Evolutionary conservation across 306 rosid species (phyloP).

Genomic region (Begonia fuchsioides): DNA sequence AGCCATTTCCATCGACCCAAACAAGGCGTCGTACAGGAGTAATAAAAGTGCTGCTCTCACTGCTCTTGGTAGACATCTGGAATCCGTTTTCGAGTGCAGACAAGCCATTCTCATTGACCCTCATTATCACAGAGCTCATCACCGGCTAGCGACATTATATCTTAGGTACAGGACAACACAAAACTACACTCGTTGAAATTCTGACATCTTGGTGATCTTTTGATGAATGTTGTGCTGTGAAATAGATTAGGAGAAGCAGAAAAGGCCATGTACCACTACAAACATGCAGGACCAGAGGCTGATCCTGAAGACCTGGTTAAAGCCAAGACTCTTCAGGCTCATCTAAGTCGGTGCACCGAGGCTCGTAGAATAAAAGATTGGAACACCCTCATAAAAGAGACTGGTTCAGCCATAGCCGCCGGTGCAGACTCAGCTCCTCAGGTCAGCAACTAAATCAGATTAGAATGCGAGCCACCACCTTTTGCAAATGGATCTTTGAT

Average conservation of each 20-base stretch:
- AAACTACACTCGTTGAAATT: neutral
- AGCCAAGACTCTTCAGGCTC: slow-evolving; percentile 42
- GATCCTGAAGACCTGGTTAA: slow-evolving; percentile 63
- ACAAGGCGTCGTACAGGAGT: slow-evolving; percentile 76
- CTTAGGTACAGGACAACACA: slow-evolving; percentile 28
- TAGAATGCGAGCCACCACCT: too few species aligned
- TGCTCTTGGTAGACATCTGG: slow-evolving; percentile 66
- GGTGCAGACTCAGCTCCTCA: slow-evolving; percentile 84
- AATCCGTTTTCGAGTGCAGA: slow-evolving; percentile 79
- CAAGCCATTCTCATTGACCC: slow-evolving; percentile 81
- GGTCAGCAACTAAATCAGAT: slow-evolving; percentile 19
- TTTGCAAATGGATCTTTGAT: neutral
- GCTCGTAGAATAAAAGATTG: slow-evolving; percentile 68
- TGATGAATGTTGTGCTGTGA: neutral
- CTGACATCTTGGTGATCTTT: neutral
- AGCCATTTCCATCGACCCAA: slow-evolving; percentile 64
- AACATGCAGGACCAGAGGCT: slow-evolving; percentile 69
- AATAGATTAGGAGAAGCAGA: slow-evolving; percentile 70
- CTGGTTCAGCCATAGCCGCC: slow-evolving; percentile 22
- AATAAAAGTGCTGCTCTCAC: slow-evolving; percentile 77
- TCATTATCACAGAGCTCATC: slow-evolving; percentile 77
- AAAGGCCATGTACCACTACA: slow-evolving; percentile 62
- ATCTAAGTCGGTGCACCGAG: slow-evolving; percentile 54
- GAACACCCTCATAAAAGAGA: slow-evolving; percentile 48
- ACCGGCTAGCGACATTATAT: slow-evolving; percentile 63